Evolutionary conservation across 1,284 basidiomycete species (phyloP).

Genomic region (Cutaneotrichosporon sp.): DNA sequence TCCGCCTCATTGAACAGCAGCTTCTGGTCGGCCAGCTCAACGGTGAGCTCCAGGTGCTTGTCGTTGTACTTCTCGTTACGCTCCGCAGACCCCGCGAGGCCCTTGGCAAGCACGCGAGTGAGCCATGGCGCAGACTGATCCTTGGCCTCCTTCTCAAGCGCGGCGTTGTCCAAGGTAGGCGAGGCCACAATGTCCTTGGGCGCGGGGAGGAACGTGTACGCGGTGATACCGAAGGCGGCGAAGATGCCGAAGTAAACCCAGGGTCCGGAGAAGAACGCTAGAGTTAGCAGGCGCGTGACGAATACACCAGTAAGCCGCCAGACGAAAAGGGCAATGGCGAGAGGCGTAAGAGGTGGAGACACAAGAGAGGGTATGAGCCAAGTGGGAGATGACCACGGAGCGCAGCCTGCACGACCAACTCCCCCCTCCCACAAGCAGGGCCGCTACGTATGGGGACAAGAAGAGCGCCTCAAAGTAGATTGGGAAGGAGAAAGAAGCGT

Average conservation of each 20-base stretch:
- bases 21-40: constrained; percentile 46
- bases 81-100: constrained; percentile 35
- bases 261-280: constrained; percentile 44
- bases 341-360: too few species aligned
- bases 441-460: too few species aligned
- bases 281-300: constrained; percentile 2
- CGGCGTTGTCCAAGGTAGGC: constrained; percentile 31
- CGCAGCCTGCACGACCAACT: too few species aligned
- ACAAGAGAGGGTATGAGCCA: too few species aligned
- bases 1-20: constrained; percentile 51
- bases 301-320: not conserved
- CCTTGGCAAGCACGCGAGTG: constrained; percentile 43
- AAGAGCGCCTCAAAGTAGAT: too few species aligned
- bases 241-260: constrained; percentile 42
- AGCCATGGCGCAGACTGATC: constrained; percentile 27
- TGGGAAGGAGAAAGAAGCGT: too few species aligned
- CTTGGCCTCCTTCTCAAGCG: constrained; percentile 21
- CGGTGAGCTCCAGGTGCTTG: constrained; percentile 47
- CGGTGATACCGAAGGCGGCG: constrained; percentile 29
- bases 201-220: constrained; percentile 40
- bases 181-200: constrained; percentile 28
- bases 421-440: too few species aligned
- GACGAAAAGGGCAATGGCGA: not conserved
- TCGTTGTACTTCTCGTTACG: constrained; percentile 42
- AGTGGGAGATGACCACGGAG: too few species aligned